A percentile compares a stretch with the other conserved stretches of the same genome.
Evolutionary conservation across 1,139 yeast species (phyloP).

Genomic region (Suhomyces maxii): DNA sequence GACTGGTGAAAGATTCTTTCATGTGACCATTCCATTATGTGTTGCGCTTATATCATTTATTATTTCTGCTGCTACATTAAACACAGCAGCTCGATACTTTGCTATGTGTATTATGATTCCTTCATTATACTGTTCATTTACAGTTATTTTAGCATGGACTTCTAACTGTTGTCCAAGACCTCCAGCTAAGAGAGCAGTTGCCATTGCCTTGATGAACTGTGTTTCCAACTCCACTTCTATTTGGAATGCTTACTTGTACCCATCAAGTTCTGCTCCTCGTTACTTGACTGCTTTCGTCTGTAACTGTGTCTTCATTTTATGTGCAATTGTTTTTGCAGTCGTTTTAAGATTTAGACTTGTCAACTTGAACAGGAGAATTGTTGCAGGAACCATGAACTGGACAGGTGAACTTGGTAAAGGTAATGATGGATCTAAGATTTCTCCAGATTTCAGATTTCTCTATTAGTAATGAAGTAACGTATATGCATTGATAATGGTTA

Average conservation of each 20-base stretch:
- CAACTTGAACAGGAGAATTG: slow-evolving; percentile 44
- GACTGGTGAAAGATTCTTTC: slow-evolving; percentile 57
- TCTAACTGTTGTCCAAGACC: slow-evolving; percentile 53
- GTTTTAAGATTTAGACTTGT: slow-evolving; percentile 40
- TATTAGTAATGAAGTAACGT: slow-evolving; percentile 1
- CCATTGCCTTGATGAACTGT: slow-evolving; percentile 53
- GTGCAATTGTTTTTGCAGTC: slow-evolving; percentile 41
- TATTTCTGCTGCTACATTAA: slow-evolving; percentile 54
- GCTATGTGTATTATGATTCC: slow-evolving; percentile 66
- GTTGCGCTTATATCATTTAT: slow-evolving; percentile 51
- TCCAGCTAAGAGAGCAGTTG: slow-evolving; percentile 54
- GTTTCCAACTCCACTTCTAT: slow-evolving; percentile 53
- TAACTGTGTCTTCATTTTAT: slow-evolving; percentile 47
- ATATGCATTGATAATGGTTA: no score
- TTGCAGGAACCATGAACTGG: slow-evolving; percentile 52
- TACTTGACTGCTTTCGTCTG: slow-evolving; percentile 48
- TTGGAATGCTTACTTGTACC: slow-evolving; percentile 55
- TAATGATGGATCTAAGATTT: slow-evolving; percentile 43
- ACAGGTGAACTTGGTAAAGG: slow-evolving; percentile 50
- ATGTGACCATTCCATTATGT: slow-evolving; percentile 46
- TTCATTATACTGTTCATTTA: slow-evolving; percentile 55
- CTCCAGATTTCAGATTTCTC: slow-evolving; percentile 47
- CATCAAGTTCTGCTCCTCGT: slow-evolving; percentile 41
- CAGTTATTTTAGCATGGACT: slow-evolving; percentile 57
- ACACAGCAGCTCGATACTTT: slow-evolving; percentile 59